Evolutionary conservation across 257 asterid genomes (phyloP), one percentile per base, ranked within the genome.

Genomic region (Asclepias syriaca): DNA sequence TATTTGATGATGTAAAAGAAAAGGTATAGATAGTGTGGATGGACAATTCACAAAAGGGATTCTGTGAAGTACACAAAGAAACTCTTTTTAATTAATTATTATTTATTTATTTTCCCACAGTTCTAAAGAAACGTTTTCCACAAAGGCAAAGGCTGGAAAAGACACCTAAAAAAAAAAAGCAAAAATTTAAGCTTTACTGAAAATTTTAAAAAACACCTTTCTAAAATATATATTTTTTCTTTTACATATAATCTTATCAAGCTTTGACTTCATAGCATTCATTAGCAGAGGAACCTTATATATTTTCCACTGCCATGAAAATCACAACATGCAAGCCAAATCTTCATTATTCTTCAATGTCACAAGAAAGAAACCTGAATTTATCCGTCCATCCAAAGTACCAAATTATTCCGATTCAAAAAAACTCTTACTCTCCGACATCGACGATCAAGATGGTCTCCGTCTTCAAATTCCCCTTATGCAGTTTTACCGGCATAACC

Each of bases 391-490:
- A 46, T 84, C 87, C 2, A 68, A 73, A 72, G 32, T 2, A 29
- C 84, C 87, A 7, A 88, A 90, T 0, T 91, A 4, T 39, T 5
- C 91, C 0, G 78, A 74, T 24, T 85, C 78, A 29, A 45, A 66
- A 7, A 39, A 39, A 39, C 75, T 66, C 59, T 22, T 53, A 16
- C 88, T 88, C 72, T 88, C 95, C 48, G 91, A 86, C 45, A 81
- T 88, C 75, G 94, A 86, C 76, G 89, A 86, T 60, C 89, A 84
- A 70, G 88, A 84, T 69, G 83, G 85, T 22, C 87, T 84, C 37
- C 89, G 95, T 6, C 80, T 81, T 77, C 88, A 81, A 21, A 78
- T 85, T 22, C 95, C 92, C 37, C 71, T 78, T 21, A 85, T 88
- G 22, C 85, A 81, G 3, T 86, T 88, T 80, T 86, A 86, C 85